Evolutionary conservation across 208 protist genomes (phyloP).

Genomic region (Angomonas ambiguus): DNA sequence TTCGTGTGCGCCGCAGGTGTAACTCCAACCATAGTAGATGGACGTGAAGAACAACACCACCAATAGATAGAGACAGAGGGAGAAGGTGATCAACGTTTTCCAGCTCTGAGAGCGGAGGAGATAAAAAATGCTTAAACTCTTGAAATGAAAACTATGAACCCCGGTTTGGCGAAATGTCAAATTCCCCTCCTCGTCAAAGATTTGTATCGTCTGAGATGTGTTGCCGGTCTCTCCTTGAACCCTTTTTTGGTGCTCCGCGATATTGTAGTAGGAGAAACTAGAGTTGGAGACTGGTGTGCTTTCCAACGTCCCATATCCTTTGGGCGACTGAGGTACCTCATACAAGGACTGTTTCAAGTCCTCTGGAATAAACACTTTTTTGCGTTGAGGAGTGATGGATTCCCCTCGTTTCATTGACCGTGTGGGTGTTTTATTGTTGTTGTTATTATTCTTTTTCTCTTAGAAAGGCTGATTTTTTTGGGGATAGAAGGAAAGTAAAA

Average conservation of each 20-base stretch:
- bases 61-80: conserved; percentile 52
- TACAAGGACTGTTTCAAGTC: conserved; percentile 37
- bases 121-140: conserved; percentile 64
- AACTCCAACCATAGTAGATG: conserved; percentile 55
- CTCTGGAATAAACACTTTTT: conserved; percentile 23
- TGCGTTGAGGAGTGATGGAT: conserved; percentile 30
- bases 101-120: conserved; percentile 55
- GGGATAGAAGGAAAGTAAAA: too few species aligned
- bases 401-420: conserved; percentile 34
- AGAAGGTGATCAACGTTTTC: conserved; percentile 47
- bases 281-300: background rate
- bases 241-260: background rate
- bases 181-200: conserved; percentile 69
- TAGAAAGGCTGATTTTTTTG: too few species aligned
- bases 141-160: conserved; percentile 63
- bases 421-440: background rate
- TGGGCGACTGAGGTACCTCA: background rate
- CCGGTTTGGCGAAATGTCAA: conserved; percentile 55
- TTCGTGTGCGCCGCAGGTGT: conserved; percentile 40
- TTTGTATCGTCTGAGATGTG: conserved; percentile 26
- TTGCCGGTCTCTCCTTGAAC: background rate
- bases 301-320: background rate
- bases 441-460: background rate
- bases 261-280: conserved; percentile 2
- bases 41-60: conserved; percentile 50